Evolutionary conservation across 106 monocot species (phyloP).

Genomic region (Dioscorea zingiberensis): DNA sequence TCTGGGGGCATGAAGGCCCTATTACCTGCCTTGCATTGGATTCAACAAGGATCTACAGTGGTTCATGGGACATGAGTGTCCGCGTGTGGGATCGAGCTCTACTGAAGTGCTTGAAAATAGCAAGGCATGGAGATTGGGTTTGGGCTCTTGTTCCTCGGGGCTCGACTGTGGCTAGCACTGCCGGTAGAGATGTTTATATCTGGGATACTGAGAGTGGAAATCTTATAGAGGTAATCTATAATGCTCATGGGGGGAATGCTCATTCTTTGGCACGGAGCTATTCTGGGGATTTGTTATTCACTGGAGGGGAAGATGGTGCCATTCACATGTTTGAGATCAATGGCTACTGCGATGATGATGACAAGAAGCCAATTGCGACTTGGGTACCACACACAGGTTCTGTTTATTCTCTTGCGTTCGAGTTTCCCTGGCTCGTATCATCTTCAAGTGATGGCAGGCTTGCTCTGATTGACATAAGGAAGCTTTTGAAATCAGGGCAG

Average conservation of each 20-base stretch:
- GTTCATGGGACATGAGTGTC: conserved; percentile 45
- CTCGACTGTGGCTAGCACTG: conserved; percentile 28
- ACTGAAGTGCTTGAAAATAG: conserved; percentile 18
- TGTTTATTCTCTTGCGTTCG: conserved; percentile 36
- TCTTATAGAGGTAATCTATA: conserved; percentile 4
- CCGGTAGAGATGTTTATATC: conserved; percentile 32
- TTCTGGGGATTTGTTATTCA: conserved; percentile 33
- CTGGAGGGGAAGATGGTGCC: conserved; percentile 44
- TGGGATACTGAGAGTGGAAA: conserved; percentile 28
- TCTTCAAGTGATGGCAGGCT: conserved; percentile 36
- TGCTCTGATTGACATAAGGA: conserved; percentile 35
- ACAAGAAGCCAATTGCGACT: conserved; percentile 12
- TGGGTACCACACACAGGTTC: conserved; percentile 33
- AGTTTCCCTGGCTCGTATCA: conserved; percentile 46
- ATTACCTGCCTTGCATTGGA: conserved; percentile 41
- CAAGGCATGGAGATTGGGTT: conserved; percentile 37
- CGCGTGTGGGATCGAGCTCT: conserved; percentile 31
- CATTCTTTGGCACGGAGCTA: conserved; percentile 24
- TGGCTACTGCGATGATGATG: neutral
- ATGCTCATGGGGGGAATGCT: conserved; percentile 25
- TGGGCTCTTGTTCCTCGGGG: conserved; percentile 31
- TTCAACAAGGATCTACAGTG: conserved; percentile 31
- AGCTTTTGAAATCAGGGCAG: conserved; percentile 16
- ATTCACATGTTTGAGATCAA: conserved; percentile 29
- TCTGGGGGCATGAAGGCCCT: conserved; percentile 46